Evolutionary conservation across 169 alveolate genomes (phyloP).

Genomic region (Pseudocohnilembus persalinus): DNA sequence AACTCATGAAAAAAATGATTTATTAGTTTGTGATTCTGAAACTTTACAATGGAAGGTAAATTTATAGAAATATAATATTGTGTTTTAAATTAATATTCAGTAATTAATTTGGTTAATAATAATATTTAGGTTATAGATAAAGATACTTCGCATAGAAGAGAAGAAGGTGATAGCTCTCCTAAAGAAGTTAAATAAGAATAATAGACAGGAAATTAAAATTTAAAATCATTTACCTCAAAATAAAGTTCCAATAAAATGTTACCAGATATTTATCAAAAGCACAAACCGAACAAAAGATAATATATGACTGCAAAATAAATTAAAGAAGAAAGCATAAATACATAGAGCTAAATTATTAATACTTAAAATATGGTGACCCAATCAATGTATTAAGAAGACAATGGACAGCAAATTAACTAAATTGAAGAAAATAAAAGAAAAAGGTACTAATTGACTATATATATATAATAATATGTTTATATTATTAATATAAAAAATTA

Average conservation of each 20-base stretch:
- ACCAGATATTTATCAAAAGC: too few species aligned
- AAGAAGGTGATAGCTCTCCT: background rate
- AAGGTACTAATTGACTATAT: too few species aligned
- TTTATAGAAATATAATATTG: background rate
- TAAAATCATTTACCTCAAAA: background rate
- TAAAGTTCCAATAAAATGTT: too few species aligned
- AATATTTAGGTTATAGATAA: background rate
- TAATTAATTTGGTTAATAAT: background rate
- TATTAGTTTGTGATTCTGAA: background rate
- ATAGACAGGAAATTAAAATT: background rate
- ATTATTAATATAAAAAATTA: too few species aligned
- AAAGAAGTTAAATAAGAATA: background rate
- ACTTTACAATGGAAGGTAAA: background rate
- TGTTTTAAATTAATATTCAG: background rate
- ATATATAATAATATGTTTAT: too few species aligned
- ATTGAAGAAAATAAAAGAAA: conserved; percentile 10
- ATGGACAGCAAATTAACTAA: background rate
- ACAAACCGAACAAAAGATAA: background rate
- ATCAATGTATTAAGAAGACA: background rate
- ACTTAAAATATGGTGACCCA: too few species aligned
- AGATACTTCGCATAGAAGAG: conserved; percentile 8
- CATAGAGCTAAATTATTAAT: too few species aligned
- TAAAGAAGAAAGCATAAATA: background rate
- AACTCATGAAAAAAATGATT: conserved; percentile 16
- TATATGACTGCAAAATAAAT: background rate